Base-by-base conservation (phyloP, 768 basidiomycete species). In the Boletus bicolor region DNA sequence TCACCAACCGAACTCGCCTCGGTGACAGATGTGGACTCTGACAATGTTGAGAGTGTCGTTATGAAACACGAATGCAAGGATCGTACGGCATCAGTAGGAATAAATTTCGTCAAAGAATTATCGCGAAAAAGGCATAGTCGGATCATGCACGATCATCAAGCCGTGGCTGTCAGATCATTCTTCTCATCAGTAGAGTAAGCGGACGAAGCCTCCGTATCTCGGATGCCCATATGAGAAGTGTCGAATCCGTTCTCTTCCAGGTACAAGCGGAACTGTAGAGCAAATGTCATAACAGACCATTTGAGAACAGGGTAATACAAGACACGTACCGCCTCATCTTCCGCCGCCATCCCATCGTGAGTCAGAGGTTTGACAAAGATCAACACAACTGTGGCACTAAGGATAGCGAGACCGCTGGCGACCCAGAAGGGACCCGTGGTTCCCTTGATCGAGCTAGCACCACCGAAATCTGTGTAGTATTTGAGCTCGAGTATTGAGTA, bases 371-470 rank as follows among this genome's bases (percentile, higher is more conserved):
- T 77, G 64, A 97, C 82, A 72, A 90, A 85, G 71, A 91, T 69
- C 60, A 85, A 78, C 0, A 86, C 85, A 60, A 92, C 73, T 9
- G 84, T 21, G 3, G 94, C 93, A 56, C 89, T 91, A 49, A 93
- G 59, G 44, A 96, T 60, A 4, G 92, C 92, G 46, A 97, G 79
- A 77, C 85, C 87, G 61, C 88, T 89, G n/a, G 79, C 91, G 58
- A 93, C 69, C 89, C 87, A 92, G 81, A 93, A 93, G 14, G 91
- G 91, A 19, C 91, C 91, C 0, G 92, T 93, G 66, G 88, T 86
- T 48, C 86, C 88, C 57, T 74, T 78, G 37, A 72, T 68, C 26
- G 80, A 72, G 12, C 49, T 60, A 2, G 77, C 9, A 6, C 85
- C 86, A 56, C 85, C 85, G 57, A 91, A 91, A 21, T 79, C 87